phyloP scores from a whole-genome alignment of 2,329 filamentous ascomycete genomes.

The Sarocladium oryzae region DNA sequence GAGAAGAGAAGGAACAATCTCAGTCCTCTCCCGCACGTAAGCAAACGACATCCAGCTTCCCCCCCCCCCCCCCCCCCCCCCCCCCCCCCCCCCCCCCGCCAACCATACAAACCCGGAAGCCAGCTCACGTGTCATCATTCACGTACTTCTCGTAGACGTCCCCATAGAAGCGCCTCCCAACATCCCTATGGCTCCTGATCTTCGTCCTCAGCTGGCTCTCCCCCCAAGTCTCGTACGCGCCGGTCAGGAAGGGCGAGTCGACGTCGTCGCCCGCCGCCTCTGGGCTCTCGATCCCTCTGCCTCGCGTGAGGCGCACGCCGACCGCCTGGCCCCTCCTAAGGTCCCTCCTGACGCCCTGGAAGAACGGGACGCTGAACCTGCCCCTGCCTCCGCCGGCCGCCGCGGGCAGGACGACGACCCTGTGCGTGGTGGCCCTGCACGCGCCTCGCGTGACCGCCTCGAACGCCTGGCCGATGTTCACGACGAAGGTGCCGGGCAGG shows the following conservation, averaged over 20 bases:
- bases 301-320: constrained; percentile 24
- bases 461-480: constrained; percentile 53
- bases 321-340: constrained; percentile 38
- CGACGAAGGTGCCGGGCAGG: constrained; percentile 44
- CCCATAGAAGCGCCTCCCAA: constrained; percentile 39
- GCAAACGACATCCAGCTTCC: no score
- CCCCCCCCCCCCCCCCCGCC: no score
- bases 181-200: constrained; percentile 42
- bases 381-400: constrained; percentile 23
- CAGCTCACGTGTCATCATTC: constrained; percentile 33
- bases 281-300: no score
- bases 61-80: no score
- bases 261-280: constrained; percentile 29
- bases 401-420: constrained; percentile 33
- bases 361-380: constrained; percentile 38
- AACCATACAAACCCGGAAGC: no score
- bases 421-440: constrained; percentile 45
- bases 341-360: constrained; percentile 41
- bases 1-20: no score
- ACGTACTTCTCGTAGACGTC: constrained; percentile 42
- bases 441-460: constrained; percentile 49
- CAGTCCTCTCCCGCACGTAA: no score
- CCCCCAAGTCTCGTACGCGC: constrained; percentile 47
- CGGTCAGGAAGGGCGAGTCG: constrained; percentile 43
- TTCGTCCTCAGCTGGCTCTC: constrained; percentile 49